Conservation (phyloP, 2,329 filamentous ascomycete genomes). For the Cercospora sp. region DNA sequence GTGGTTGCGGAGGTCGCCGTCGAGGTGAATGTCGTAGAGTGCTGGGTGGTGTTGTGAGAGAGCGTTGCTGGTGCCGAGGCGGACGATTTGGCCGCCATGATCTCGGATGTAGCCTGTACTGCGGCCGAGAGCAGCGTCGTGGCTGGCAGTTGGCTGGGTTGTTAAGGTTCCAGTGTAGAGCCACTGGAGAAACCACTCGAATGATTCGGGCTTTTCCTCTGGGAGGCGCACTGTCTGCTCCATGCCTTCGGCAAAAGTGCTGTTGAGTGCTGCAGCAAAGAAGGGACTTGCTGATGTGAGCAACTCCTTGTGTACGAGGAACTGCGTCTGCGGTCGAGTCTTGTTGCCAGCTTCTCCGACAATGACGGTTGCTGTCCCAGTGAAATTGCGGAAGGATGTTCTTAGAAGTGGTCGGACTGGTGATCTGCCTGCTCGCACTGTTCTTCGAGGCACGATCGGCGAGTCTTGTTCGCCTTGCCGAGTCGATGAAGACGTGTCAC, state of each 20-base stretch:
- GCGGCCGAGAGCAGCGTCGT: constrained; percentile 6
- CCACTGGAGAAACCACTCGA: constrained; percentile 55
- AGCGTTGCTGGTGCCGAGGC: constrained; percentile 6
- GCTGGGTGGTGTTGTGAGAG: background rate
- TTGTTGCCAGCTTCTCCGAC: constrained; percentile 41
- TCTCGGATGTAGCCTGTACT: constrained; percentile 8
- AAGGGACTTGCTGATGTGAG: constrained; percentile 52
- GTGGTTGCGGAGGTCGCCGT: constrained; percentile 47
- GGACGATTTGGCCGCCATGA: constrained; percentile 16
- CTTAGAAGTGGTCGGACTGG: constrained; percentile 40
- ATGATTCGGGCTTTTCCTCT: constrained; percentile 48
- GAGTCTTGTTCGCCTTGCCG: constrained; percentile 26
- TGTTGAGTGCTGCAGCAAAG: constrained; percentile 53
- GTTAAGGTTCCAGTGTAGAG: constrained; percentile 49
- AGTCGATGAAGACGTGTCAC: constrained; percentile 30
- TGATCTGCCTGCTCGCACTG: constrained; percentile 24
- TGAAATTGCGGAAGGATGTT: constrained; percentile 43
- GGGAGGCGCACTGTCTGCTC: constrained; percentile 47
- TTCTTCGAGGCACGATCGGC: constrained; percentile 17
- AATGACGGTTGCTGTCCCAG: constrained; percentile 43
- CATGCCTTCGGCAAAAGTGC: constrained; percentile 49
- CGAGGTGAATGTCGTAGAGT: constrained; percentile 28
- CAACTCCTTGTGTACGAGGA: constrained; percentile 52
- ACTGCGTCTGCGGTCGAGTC: constrained; percentile 40
- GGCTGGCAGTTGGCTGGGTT: constrained; percentile 23